These are phyloP conservation scores for Dactylellina drechsleri DNA, from an alignment of 2,329 filamentous ascomycete genomes.

Conservation along the genomic window DNA sequence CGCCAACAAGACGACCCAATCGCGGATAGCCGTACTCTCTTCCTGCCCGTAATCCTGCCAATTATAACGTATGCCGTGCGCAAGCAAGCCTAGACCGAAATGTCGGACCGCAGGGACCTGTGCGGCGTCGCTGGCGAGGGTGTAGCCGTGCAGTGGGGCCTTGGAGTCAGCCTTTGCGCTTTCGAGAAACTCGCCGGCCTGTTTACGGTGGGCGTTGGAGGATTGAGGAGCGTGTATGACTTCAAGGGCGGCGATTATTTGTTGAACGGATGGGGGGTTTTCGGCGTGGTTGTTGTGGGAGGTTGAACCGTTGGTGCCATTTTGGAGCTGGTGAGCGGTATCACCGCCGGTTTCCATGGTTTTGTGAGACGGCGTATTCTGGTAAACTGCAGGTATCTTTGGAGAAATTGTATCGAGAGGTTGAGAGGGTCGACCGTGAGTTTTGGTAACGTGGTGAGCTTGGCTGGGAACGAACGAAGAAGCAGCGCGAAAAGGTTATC, in stretches of 20 bases:
- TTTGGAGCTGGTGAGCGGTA: constrained; percentile 26
- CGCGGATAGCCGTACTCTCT: constrained; percentile 75
- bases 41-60: constrained; percentile 78
- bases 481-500: no score
- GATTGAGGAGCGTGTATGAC: constrained; percentile 86
- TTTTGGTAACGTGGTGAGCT: background rate
- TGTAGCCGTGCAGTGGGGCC: constrained; percentile 85
- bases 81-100: constrained; percentile 90
- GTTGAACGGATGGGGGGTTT: constrained; percentile 64
- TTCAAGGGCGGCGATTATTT: constrained; percentile 84
- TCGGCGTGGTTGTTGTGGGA: constrained; percentile 14
- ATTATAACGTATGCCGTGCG: constrained; percentile 85
- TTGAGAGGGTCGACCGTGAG: background rate
- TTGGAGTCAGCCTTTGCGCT: constrained; percentile 80
- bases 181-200: constrained; percentile 88
- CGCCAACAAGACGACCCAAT: constrained; percentile 82
- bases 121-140: constrained; percentile 77
- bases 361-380: background rate
- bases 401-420: constrained; percentile 5
- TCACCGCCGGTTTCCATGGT: constrained; percentile 37
- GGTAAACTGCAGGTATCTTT: background rate
- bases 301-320: constrained; percentile 38
- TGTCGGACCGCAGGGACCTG: constrained; percentile 87
- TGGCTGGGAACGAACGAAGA: background rate
- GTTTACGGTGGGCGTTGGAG: constrained; percentile 79